A percentile compares a stretch with the other conserved stretches of the same genome.
Conservation (phyloP, 768 basidiomycete genomes). For the Cubamyces sp. region DNA sequence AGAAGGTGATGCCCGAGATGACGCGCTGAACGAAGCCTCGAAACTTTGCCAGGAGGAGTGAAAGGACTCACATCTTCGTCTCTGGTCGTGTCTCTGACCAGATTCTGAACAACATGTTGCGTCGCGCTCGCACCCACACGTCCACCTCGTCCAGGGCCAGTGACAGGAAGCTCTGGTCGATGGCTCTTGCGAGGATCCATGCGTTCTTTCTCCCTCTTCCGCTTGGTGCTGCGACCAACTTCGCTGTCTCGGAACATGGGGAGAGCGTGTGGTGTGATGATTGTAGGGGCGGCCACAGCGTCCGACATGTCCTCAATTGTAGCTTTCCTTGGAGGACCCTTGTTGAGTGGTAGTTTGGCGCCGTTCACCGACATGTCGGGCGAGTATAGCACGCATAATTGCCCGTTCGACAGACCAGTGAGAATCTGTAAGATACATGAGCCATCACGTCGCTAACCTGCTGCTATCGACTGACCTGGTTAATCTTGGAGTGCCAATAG, state of each 20-base stretch:
- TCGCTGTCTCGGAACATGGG: slow-evolving; percentile 88
- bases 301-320: slow-evolving; percentile 90
- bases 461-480: slow-evolving; percentile 66
- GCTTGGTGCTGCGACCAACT: slow-evolving; percentile 74
- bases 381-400: slow-evolving; percentile 90
- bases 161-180: slow-evolving; percentile 90
- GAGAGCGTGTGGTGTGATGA: slow-evolving; percentile 89
- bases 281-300: slow-evolving; percentile 81
- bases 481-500: slow-evolving; percentile 96
- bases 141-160: slow-evolving; percentile 91
- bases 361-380: slow-evolving; percentile 89
- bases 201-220: slow-evolving; percentile 88
- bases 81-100: slow-evolving; percentile 88
- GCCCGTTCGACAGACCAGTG: slow-evolving; percentile 84
- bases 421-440: slow-evolving; percentile 62
- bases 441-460: not conserved
- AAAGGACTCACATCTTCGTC: slow-evolving; percentile 88
- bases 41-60: slow-evolving; percentile 28
- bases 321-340: slow-evolving; percentile 81
- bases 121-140: slow-evolving; percentile 96
- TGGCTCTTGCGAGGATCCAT: slow-evolving; percentile 90
- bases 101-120: slow-evolving; percentile 93
- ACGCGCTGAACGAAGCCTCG: slow-evolving; percentile 17
- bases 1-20: slow-evolving; percentile 15
- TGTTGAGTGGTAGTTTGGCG: slow-evolving; percentile 85